Percentiles rank a stretch among this genome's conserved stretches.
These are phyloP conservation scores for Phytopythium ostracodes DNA, from an alignment of 352 stramenopile genomes.

Conservation along the genomic window DNA sequence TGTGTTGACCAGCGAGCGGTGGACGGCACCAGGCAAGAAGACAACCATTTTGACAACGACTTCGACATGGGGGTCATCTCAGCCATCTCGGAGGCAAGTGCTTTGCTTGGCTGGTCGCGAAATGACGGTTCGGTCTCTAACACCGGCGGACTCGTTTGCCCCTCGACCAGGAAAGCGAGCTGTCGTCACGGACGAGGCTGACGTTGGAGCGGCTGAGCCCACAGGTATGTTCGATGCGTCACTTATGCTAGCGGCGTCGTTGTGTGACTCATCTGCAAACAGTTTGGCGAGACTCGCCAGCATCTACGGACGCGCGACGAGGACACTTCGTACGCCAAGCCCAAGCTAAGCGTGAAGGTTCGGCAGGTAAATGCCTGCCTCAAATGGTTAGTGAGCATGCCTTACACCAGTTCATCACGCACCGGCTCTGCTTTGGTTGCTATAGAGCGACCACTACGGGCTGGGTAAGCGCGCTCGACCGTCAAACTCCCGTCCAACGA, in stretches of 20 bases:
- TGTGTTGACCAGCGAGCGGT: not conserved
- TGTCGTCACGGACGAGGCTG: not conserved
- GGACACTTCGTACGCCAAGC: conserved; percentile 47
- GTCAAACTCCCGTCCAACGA: not conserved
- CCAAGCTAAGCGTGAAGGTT: conserved; percentile 61
- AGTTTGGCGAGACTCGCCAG: conserved; percentile 10
- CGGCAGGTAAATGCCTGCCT: conserved; percentile 26
- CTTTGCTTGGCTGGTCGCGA: not conserved
- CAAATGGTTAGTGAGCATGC: no score
- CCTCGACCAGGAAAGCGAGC: not conserved
- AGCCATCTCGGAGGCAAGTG: conserved; percentile 9
- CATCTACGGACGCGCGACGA: conserved; percentile 34
- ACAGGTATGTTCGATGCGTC: not conserved
- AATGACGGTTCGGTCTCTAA: not conserved
- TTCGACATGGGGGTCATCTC: conserved; percentile 7
- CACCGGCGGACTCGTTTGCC: not conserved
- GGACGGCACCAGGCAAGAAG: not conserved
- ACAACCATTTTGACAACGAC: not conserved
- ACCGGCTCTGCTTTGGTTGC: not conserved
- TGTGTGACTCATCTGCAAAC: not conserved
- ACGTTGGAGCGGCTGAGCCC: not conserved
- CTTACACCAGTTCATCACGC: no score
- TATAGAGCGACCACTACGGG: conserved; percentile 64
- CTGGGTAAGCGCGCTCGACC: conserved; percentile 28
- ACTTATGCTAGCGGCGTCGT: no score